These are phyloP conservation scores for Sphagnum tenellum DNA, from an alignment of 225 moss, liverwort and hornwort species.

Conservation along the genomic window DNA sequence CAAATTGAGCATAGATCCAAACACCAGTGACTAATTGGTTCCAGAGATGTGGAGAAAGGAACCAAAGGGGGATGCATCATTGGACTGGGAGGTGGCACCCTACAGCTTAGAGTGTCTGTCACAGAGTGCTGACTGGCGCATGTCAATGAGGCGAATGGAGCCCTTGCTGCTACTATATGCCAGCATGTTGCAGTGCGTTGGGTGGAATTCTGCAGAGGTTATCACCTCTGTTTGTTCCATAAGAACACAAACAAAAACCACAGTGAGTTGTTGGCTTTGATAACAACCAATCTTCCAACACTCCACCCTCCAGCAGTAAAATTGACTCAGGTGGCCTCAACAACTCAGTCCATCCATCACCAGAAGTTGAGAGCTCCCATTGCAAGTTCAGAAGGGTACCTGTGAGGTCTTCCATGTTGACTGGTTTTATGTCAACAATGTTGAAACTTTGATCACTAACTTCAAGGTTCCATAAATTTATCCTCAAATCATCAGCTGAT, in stretches of 20 bases:
- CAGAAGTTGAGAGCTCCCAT: too few relatives aligned
- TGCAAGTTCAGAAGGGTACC: constrained; percentile 21
- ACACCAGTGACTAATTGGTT: too few relatives aligned
- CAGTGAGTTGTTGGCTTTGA: too few relatives aligned
- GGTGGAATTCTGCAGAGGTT: constrained; percentile 97
- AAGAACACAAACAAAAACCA: too few relatives aligned
- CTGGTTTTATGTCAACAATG: constrained; percentile 99
- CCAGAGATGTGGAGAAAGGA: too few relatives aligned
- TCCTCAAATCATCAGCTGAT: constrained; percentile 99
- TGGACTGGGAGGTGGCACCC: too few relatives aligned
- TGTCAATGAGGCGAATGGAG: constrained; percentile 97
- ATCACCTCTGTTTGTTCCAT: constrained; percentile 63
- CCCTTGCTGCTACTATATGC: constrained; percentile 99
- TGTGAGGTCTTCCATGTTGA: constrained; percentile 98
- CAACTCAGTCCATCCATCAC: too few relatives aligned
- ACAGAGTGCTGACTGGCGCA: constrained; percentile 99
- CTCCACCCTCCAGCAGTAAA: too few relatives aligned
- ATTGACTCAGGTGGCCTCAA: too few relatives aligned
- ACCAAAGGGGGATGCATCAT: too few relatives aligned
- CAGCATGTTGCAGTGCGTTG: constrained; percentile 92
- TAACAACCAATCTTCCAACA: too few relatives aligned
- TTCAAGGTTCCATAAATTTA: constrained; percentile 98
- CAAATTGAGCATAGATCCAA: too few relatives aligned
- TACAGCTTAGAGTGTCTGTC: constrained; percentile 98
- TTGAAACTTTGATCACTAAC: constrained; percentile 99